phyloP scores from a whole-genome alignment of 2,329 filamentous ascomycete species.

The Trichoderma afroharzianum region DNA sequence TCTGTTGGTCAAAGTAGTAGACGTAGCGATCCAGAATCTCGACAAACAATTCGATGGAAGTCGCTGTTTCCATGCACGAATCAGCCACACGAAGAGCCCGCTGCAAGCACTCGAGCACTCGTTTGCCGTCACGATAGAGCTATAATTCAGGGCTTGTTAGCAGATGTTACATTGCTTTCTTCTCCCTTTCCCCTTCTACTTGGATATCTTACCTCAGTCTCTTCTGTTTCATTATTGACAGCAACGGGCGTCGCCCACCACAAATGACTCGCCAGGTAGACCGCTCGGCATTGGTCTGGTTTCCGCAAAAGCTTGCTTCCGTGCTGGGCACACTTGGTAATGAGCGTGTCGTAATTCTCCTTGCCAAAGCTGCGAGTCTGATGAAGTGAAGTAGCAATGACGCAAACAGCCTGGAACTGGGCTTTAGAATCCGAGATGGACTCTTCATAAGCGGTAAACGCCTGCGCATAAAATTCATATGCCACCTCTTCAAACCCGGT shows the following conservation, averaged over 20 bases:
- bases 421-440: conserved; percentile 92
- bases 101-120: conserved; percentile 93
- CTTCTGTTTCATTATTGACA: conserved; percentile 73
- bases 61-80: conserved; percentile 97
- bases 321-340: conserved; percentile 95
- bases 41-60: conserved; percentile 96
- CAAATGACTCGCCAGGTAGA: conserved; percentile 92
- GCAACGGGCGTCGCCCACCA: conserved; percentile 94
- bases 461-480: conserved; percentile 97
- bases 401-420: conserved; percentile 95
- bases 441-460: conserved; percentile 97
- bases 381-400: conserved; percentile 85
- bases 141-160: conserved; percentile 34
- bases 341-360: conserved; percentile 97
- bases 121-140: conserved; percentile 96
- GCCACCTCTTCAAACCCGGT: conserved; percentile 91
- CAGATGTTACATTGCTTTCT: conserved; percentile 22
- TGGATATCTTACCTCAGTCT: conserved; percentile 60
- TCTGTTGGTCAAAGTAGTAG: conserved; percentile 99
- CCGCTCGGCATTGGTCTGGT: conserved; percentile 93
- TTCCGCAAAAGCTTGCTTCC: conserved; percentile 96
- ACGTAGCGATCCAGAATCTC: conserved; percentile 98
- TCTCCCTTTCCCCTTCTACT: neutral
- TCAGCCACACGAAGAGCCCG: conserved; percentile 93
- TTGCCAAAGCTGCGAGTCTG: conserved; percentile 86